Conservation (phyloP, 257 asterid genomes). For the Coffea canephora region DNA sequence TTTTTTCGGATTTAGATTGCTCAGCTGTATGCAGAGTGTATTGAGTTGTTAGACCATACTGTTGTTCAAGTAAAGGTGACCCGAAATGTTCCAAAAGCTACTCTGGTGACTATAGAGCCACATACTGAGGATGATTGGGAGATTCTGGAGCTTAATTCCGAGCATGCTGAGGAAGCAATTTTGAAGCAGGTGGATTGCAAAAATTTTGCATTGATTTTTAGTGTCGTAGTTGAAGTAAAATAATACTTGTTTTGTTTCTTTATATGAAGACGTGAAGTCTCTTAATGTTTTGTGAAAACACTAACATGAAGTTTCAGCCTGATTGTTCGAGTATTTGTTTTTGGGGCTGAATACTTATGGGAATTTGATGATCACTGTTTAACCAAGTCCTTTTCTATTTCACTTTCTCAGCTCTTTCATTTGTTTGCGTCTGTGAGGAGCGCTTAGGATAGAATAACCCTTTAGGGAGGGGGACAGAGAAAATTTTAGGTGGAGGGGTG, state of each 20-base stretch:
- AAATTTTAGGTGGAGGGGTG: background rate
- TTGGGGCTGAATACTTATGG: background rate
- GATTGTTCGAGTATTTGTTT: no score
- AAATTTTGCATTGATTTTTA: background rate
- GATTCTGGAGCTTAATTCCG: constrained; percentile 92
- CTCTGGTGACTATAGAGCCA: constrained; percentile 80
- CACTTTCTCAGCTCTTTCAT: background rate
- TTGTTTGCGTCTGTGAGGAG: background rate
- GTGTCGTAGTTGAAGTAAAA: background rate
- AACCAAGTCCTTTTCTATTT: background rate
- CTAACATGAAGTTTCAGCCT: background rate
- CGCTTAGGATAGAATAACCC: background rate
- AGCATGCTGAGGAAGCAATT: constrained; percentile 78
- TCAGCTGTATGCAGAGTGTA: constrained; percentile 82
- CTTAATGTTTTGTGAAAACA: background rate
- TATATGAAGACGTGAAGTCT: background rate
- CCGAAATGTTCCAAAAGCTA: constrained; percentile 73
- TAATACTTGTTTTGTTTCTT: background rate
- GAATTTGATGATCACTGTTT: background rate
- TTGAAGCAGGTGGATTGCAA: constrained; percentile 69
- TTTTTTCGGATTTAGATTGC: constrained; percentile 54
- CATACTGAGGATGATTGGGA: constrained; percentile 99
- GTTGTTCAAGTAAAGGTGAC: constrained; percentile 62
- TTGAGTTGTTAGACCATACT: constrained; percentile 66
- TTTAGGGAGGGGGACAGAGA: background rate